A percentile compares a stretch with the other conserved stretches of the same genome.
Evolutionary conservation across 2,329 filamentous ascomycete genomes (phyloP).

Genomic region (Dothiorella sarmentorum): DNA sequence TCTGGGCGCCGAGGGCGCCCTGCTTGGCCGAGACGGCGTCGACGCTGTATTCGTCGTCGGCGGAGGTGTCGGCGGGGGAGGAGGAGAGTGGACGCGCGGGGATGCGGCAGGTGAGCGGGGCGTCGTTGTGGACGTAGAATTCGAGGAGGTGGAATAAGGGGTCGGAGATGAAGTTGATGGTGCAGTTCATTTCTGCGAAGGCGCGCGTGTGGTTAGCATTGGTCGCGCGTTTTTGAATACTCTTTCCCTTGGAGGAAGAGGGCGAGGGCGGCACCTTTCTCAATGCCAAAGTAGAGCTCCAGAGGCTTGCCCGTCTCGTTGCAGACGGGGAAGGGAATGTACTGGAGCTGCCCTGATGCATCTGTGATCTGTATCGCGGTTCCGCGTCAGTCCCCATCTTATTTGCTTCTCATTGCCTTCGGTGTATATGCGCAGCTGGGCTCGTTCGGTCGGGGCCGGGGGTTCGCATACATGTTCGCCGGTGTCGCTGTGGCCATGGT

Average conservation of each 20-base stretch:
- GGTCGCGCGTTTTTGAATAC: background rate
- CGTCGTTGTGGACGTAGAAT: constrained; percentile 97
- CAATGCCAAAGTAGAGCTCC: constrained; percentile 80
- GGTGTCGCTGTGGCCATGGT: constrained; percentile 61
- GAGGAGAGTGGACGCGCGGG: constrained; percentile 65
- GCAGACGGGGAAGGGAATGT: constrained; percentile 86
- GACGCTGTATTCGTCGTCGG: constrained; percentile 28
- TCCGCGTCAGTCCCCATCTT: background rate
- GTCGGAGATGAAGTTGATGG: constrained; percentile 71
- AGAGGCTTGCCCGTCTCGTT: constrained; percentile 81
- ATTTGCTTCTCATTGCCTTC: background rate
- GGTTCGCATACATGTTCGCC: constrained; percentile 65
- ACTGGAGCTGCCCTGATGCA: constrained; percentile 76
- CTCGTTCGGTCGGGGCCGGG: background rate
- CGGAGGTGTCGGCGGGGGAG: constrained; percentile 7
- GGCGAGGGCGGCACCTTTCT: constrained; percentile 43
- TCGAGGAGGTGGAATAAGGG: constrained; percentile 86
- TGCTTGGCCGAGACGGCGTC: constrained; percentile 37
- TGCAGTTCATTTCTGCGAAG: constrained; percentile 71
- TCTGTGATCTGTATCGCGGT: constrained; percentile 59
- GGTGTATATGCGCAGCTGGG: constrained; percentile 4
- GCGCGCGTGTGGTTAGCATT: background rate
- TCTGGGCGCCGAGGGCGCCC: constrained; percentile 34
- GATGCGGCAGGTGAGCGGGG: constrained; percentile 85
- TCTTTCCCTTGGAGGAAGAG: background rate